A percentile compares a stretch with the other conserved stretches of the same genome.
phyloP scores from a whole-genome alignment of 108 stramenopile genomes.

The Skeletonema costatum region DNA sequence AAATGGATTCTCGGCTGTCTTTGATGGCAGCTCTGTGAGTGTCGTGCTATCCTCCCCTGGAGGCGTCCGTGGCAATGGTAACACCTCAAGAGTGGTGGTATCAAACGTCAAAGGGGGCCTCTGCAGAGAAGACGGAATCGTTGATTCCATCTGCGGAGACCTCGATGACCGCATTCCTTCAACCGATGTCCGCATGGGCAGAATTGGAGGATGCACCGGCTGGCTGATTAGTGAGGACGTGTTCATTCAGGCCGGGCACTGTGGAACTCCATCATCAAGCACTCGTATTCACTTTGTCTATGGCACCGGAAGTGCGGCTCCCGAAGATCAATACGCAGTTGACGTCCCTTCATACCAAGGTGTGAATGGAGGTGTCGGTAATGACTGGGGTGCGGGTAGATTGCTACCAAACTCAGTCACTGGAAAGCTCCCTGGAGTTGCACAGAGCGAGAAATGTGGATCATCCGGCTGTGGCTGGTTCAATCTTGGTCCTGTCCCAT shows the following conservation, averaged over 20 bases:
- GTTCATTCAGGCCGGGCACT: conserved; percentile 7
- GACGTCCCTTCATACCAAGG: not conserved
- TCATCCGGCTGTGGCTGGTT: conserved; percentile 10
- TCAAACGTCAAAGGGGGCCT: not conserved
- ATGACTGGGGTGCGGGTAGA: conserved; percentile 5
- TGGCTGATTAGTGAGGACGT: conserved; percentile 5
- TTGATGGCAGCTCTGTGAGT: not conserved
- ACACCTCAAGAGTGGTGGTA: not conserved
- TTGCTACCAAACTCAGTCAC: not conserved
- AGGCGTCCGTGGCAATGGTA: not conserved
- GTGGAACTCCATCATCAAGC: not conserved
- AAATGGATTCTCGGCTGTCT: conserved; percentile 2
- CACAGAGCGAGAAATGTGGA: conserved; percentile 9
- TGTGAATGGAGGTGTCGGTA: not conserved
- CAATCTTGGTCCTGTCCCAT: conserved; percentile 4
- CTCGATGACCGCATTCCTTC: conserved; percentile 7
- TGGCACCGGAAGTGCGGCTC: not conserved
- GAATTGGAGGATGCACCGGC: conserved; percentile 3
- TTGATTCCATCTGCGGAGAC: not conserved
- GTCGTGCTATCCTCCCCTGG: not conserved
- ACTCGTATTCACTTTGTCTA: conserved; percentile 1
- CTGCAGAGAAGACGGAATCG: not conserved
- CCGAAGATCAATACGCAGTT: conserved; percentile 9
- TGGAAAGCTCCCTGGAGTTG: conserved; percentile 8
- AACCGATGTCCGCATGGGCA: conserved; percentile 4